Conservation (phyloP, 306 rosid species). For the Trifolium fragiferum region DNA sequence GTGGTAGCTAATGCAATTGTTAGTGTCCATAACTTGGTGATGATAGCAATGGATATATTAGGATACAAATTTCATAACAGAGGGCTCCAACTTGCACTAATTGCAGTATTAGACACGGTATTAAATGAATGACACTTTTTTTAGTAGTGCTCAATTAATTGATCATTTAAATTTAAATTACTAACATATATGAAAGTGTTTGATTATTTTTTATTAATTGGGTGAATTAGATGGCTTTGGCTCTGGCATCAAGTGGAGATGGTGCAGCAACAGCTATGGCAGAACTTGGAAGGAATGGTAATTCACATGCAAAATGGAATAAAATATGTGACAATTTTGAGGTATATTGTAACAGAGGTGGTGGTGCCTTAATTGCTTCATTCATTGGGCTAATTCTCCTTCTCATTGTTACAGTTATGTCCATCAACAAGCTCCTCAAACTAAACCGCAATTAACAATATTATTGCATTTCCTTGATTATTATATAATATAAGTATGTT, state of each 20-base stretch:
- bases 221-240: slow-evolving; percentile 54
- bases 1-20: slow-evolving; percentile 73
- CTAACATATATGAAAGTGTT: background rate
- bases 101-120: slow-evolving; percentile 85
- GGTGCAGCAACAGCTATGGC: slow-evolving; percentile 89
- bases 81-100: slow-evolving; percentile 61
- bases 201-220: background rate
- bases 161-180: slow-evolving; percentile 13
- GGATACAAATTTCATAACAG: slow-evolving; percentile 54
- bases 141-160: background rate
- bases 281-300: slow-evolving; percentile 78
- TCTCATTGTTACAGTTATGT: slow-evolving; percentile 55
- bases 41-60: slow-evolving; percentile 56
- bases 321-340: slow-evolving; percentile 81
- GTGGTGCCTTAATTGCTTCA: slow-evolving; percentile 67
- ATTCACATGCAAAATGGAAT: slow-evolving; percentile 83
- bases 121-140: background rate
- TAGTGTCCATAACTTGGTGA: slow-evolving; percentile 64
- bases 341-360: slow-evolving; percentile 60
- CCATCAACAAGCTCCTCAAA: slow-evolving; percentile 65
- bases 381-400: slow-evolving; percentile 64
- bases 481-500: too few species aligned
- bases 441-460: slow-evolving; percentile 33
- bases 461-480: background rate
- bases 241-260: slow-evolving; percentile 62